Conservation (phyloP, 1,284 basidiomycete genomes). For the Schizophyllum commune region DNA sequence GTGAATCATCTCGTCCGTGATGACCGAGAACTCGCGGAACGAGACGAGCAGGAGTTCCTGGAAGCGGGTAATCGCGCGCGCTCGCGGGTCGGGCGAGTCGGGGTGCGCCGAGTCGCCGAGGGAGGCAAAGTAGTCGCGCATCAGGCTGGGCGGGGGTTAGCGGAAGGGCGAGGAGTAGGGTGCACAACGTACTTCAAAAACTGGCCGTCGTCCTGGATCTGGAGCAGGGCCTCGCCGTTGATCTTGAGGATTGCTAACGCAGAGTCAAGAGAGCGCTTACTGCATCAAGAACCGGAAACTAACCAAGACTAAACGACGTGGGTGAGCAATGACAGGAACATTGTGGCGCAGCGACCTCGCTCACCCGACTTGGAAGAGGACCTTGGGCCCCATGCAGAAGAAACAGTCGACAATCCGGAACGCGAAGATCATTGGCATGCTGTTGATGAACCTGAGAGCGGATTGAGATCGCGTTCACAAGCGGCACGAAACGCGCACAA, state of each 20-base stretch:
- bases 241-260: slow-evolving; percentile 89
- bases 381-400: slow-evolving; percentile 98
- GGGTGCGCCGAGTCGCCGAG: slow-evolving; percentile 96
- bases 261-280: not conserved
- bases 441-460: slow-evolving; percentile 80
- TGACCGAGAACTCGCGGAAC: slow-evolving; percentile 95
- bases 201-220: slow-evolving; percentile 94
- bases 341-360: slow-evolving; percentile 20
- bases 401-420: slow-evolving; percentile 99
- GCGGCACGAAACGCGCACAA: too few species aligned
- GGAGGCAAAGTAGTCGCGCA: slow-evolving; percentile 91
- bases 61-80: slow-evolving; percentile 94
- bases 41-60: slow-evolving; percentile 95
- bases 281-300: slow-evolving; percentile 18
- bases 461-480: slow-evolving; percentile 20
- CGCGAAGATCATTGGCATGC: slow-evolving; percentile 98
- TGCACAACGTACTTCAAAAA: slow-evolving; percentile 74
- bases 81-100: slow-evolving; percentile 78
- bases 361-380: slow-evolving; percentile 94
- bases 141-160: slow-evolving; percentile 46
- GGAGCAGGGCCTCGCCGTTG: slow-evolving; percentile 91
- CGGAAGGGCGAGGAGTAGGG: slow-evolving; percentile 1
- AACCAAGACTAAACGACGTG: slow-evolving; percentile 28
- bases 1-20: slow-evolving; percentile 93
- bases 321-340: slow-evolving; percentile 7